A percentile compares a stretch with the other conserved stretches of the same genome.
Evolutionary conservation across 345 rosid species (phyloP).

Genomic region (Lepidium sativum): DNA sequence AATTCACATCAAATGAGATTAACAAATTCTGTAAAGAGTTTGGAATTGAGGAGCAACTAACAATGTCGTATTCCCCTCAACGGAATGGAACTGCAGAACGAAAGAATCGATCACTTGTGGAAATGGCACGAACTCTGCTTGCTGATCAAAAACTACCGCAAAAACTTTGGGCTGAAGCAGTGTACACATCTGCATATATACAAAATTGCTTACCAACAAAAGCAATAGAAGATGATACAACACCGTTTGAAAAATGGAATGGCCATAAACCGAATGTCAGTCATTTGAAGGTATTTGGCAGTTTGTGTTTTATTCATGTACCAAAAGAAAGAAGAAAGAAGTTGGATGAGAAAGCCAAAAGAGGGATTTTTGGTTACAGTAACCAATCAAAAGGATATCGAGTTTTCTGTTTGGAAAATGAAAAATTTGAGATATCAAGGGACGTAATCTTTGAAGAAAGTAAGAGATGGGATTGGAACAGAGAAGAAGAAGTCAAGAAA

Average conservation of each 20-base stretch:
- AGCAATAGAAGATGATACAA: neutral
- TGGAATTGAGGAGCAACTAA: neutral
- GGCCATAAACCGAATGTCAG: neutral
- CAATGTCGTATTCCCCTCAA: neutral
- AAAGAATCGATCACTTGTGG: neutral
- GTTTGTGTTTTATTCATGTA: neutral
- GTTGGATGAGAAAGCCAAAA: neutral
- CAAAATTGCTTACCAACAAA: neutral
- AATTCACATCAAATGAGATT: neutral
- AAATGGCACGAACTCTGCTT: neutral
- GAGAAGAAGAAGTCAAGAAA: neutral
- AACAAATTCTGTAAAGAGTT: neutral
- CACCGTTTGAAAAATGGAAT: neutral
- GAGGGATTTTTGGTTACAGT: neutral
- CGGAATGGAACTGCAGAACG: neutral
- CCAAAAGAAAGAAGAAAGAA: neutral
- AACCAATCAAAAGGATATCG: neutral
- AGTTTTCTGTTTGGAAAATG: neutral
- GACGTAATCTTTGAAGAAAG: neutral
- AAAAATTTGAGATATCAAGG: neutral
- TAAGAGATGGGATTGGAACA: neutral
- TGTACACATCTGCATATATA: neutral
- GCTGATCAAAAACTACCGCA: neutral
- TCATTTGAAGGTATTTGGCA: neutral
- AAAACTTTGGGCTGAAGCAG: neutral